phyloP scores from a whole-genome alignment of 805 yeast species.

The Kluyveromyces aestuarii region DNA sequence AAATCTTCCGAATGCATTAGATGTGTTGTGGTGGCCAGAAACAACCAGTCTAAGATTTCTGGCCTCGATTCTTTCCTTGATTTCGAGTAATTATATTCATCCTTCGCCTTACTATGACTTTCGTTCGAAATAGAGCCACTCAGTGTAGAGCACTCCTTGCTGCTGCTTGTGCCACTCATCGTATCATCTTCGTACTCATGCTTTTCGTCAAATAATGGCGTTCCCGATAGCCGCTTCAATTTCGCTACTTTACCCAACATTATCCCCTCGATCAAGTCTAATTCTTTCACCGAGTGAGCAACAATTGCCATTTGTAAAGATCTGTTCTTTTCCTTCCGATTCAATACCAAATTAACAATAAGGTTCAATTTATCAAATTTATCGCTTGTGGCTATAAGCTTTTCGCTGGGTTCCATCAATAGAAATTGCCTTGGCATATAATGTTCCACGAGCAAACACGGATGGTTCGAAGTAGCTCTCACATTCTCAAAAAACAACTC shows the following conservation, averaged over 20 bases:
- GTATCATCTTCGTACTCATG: conserved; percentile 9
- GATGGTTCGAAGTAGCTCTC: conserved; percentile 49
- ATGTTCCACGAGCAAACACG: conserved; percentile 66
- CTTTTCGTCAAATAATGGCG: conserved; percentile 40
- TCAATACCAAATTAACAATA: conserved; percentile 17
- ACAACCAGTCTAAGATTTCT: conserved; percentile 28
- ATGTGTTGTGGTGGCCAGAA: conserved; percentile 40
- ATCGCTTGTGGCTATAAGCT: conserved; percentile 45
- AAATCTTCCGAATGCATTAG: conserved; percentile 27
- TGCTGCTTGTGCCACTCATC: not conserved
- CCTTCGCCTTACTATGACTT: conserved; percentile 16
- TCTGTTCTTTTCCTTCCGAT: conserved; percentile 5
- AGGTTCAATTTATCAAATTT: conserved; percentile 46
- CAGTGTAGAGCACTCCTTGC: conserved; percentile 1
- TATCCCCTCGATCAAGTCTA: conserved; percentile 72
- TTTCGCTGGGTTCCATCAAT: conserved; percentile 54
- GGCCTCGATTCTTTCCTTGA: conserved; percentile 9
- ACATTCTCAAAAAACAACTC: conserved; percentile 31
- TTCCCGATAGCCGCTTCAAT: conserved; percentile 60
- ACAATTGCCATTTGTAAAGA: conserved; percentile 33
- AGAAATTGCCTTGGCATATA: conserved; percentile 64
- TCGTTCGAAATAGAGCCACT: conserved; percentile 3
- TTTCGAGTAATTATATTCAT: conserved; percentile 21
- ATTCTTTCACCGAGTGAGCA: conserved; percentile 55
- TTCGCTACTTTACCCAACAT: conserved; percentile 61